phyloP scores from a whole-genome alignment of 2,329 filamentous ascomycete genomes.

The Magnaporthiopsis incrustans region DNA sequence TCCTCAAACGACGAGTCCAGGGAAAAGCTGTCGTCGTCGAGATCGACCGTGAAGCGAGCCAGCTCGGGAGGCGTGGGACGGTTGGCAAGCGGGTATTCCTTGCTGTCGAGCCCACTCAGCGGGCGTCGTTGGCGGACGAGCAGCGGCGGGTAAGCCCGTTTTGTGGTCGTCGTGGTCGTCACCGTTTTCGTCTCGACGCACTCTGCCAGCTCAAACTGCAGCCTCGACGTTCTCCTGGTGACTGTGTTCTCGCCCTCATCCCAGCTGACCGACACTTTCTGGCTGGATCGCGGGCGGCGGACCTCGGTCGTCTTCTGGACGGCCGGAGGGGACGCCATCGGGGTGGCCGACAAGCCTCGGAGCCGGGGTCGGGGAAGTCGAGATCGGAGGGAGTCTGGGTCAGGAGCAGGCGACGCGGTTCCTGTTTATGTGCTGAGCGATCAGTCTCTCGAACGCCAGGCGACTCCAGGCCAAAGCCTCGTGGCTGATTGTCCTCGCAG shows the following conservation, averaged over 20 bases:
- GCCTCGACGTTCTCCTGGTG: conserved; percentile 18
- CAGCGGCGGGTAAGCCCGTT: conserved; percentile 76
- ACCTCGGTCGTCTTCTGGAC: conserved; percentile 21
- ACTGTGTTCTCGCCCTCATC: conserved; percentile 21
- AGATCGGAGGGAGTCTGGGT: too few species aligned
- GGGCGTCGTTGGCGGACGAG: conserved; percentile 66
- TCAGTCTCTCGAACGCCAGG: too few species aligned
- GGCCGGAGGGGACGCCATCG: conserved; percentile 13
- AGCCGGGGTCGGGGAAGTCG: too few species aligned
- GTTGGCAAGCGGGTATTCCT: conserved; percentile 81
- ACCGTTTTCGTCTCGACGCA: conserved; percentile 65
- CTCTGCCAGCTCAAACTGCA: conserved; percentile 53
- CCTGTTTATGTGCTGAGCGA: too few species aligned
- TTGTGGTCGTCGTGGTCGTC: conserved; percentile 88
- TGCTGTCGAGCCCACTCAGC: conserved; percentile 67
- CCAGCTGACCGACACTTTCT: conserved; percentile 27
- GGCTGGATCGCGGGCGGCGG: conserved; percentile 24
- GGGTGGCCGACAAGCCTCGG: background rate
- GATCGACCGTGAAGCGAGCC: conserved; percentile 65
- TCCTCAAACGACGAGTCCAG: conserved; percentile 18
- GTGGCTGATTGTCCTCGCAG: too few species aligned
- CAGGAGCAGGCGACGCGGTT: too few species aligned
- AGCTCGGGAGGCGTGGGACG: conserved; percentile 75
- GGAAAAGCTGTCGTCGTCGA: conserved; percentile 39
- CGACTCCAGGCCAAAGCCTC: too few species aligned